Base-by-base conservation (phyloP, 2,329 filamentous ascomycete species). In the Botryosphaeria dothidea region DNA sequence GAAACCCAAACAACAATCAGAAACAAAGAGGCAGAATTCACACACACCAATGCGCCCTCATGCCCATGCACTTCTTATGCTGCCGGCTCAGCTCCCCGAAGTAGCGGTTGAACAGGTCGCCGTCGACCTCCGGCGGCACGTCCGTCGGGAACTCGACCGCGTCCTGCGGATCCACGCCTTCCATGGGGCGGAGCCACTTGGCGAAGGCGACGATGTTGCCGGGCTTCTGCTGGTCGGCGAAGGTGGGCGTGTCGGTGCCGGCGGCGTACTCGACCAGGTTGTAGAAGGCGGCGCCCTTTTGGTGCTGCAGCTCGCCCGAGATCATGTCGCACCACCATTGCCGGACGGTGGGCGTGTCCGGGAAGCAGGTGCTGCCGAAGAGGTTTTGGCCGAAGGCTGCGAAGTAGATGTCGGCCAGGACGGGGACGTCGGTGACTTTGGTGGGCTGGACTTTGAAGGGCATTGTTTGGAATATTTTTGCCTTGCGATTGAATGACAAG, bases 351-450 rank as follows among this genome's bases (percentile, higher is more conserved):
- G 45, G 58, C 19, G 58, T 48, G 21, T 89, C 91, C 13, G 93
- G 93, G 72, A 99, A 99, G 0, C 91, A 94, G 77, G 98, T 95
- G 19, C 90, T 90, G 1, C 90, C 88, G 2, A 85, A 81, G 48
- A 75, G 74, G 65, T 83, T 78, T 49, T 80, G 77, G 46, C 76
- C 71, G 13, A 81, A 49, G 76, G 75, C 66, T 74, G 69, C 21
- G 69, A 72, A 27, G 78, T 60, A 51, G 31, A 45, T 74, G 46
- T 73, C 73, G 49, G 71, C 72, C n/a, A 73, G 77, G 67, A 77
- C 77, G 67, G 73, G 75, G 67, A 79, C 72, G 36, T 80, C 79
- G 15, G 23, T 21, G 67, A 85, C 84, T 4, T 76, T 75, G 29
- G 56, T 48, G 17, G 56, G 56, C 5, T 46, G 56, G 56, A 60